Percentiles rank a stretch among this genome's conserved stretches.
phyloP scores from a whole-genome alignment of 179 eudicot species.

The Amaranthus tricolor region DNA sequence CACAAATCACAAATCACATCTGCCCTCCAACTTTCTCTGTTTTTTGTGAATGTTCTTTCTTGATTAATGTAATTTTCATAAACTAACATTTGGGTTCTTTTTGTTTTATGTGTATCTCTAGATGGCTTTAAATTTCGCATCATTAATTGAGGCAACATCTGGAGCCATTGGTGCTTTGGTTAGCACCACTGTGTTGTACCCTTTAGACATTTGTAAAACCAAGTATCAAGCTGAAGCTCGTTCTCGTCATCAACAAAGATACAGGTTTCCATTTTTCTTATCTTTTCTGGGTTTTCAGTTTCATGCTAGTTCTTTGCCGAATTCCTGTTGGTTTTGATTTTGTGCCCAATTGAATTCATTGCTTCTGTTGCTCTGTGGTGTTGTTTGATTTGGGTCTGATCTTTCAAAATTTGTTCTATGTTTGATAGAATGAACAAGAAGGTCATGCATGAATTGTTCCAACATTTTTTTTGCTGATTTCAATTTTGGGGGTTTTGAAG shows the following conservation, averaged over 20 bases:
- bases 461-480: neutral
- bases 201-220: slow-evolving; percentile 85
- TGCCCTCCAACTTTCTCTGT: too few relatives aligned
- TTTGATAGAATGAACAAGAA: too few relatives aligned
- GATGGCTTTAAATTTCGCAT: slow-evolving; percentile 70
- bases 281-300: neutral
- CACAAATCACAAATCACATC: too few relatives aligned
- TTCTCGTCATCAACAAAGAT: slow-evolving; percentile 52
- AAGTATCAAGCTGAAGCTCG: slow-evolving; percentile 81
- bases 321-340: too few relatives aligned
- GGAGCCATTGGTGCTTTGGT: slow-evolving; percentile 82
- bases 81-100: too few relatives aligned
- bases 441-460: too few relatives aligned
- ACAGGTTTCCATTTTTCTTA: slow-evolving; percentile 41
- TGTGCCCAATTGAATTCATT: too few relatives aligned
- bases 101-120: too few relatives aligned
- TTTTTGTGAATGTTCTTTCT: too few relatives aligned
- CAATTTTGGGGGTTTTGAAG: neutral
- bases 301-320: neutral
- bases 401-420: neutral
- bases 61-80: too few relatives aligned
- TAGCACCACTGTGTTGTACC: slow-evolving; percentile 76
- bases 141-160: slow-evolving; percentile 76
- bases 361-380: too few relatives aligned
- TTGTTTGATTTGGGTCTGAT: neutral